Percentiles rank a stretch among this genome's conserved stretches.
Evolutionary conservation across 208 protist species (phyloP).

Genomic region (Acanthamoeba divionensis): DNA sequence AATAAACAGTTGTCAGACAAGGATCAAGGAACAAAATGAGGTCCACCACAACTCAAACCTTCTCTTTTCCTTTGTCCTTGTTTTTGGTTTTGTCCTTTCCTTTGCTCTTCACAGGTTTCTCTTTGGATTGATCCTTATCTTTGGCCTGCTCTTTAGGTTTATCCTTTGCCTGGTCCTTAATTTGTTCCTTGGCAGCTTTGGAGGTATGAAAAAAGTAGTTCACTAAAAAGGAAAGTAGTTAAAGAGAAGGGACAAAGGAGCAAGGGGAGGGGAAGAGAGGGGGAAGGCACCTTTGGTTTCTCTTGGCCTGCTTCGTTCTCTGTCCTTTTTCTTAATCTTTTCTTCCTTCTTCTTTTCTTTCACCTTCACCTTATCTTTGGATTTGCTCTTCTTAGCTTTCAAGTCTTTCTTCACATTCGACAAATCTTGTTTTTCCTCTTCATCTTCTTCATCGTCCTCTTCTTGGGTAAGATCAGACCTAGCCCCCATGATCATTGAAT

Average conservation of each 20-base stretch:
- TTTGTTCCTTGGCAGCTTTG: neutral
- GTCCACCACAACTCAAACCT: neutral
- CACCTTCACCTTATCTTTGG: neutral
- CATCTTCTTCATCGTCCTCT: neutral
- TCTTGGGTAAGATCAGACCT: neutral
- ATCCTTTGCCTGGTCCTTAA: neutral
- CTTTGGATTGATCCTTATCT: neutral
- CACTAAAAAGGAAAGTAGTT: too few relatives aligned
- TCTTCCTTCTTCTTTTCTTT: neutral
- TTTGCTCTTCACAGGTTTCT: neutral
- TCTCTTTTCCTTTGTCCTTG: neutral
- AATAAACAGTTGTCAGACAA: neutral
- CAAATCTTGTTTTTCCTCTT: neutral
- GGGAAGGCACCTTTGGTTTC: neutral
- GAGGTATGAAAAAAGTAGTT: too few relatives aligned
- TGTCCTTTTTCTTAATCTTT: slow-evolving; percentile 17
- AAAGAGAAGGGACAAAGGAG: too few relatives aligned
- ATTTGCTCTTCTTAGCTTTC: neutral
- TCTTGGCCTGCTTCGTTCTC: neutral
- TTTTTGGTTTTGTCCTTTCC: slow-evolving; percentile 35
- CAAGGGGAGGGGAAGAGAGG: neutral
- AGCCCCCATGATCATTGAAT: neutral
- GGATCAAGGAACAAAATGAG: neutral
- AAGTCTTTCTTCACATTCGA: neutral
- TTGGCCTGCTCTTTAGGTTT: neutral